Evolutionary conservation across 345 rosid genomes (phyloP).

Genomic region (Dimocarpus longan): DNA sequence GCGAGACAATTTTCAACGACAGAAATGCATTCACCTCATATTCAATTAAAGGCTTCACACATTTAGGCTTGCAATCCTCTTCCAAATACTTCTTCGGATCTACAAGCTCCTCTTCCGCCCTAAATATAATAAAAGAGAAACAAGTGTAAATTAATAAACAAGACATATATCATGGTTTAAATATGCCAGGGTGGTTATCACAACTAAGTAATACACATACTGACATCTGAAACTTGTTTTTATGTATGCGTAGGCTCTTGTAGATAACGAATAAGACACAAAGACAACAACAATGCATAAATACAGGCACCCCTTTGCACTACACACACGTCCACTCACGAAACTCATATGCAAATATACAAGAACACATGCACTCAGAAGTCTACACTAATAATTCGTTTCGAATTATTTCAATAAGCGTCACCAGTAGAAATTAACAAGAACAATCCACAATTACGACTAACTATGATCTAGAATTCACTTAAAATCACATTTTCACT

Average conservation of each 20-base stretch:
- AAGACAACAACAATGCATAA: too few relatives aligned
- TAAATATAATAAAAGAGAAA: slow-evolving; percentile 21
- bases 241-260: background rate
- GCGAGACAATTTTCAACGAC: background rate
- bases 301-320: background rate
- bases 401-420: background rate
- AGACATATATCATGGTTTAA: background rate
- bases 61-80: slow-evolving; percentile 52
- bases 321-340: background rate
- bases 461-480: background rate
- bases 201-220: background rate
- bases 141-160: background rate
- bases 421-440: background rate
- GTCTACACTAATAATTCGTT: background rate
- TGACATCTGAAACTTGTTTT: too few relatives aligned
- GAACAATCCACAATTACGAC: background rate
- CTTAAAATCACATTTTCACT: background rate
- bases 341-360: background rate
- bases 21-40: slow-evolving; percentile 35
- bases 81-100: slow-evolving; percentile 60
- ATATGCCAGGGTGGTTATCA: background rate
- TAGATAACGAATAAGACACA: too few relatives aligned
- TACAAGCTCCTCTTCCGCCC: slow-evolving; percentile 57
- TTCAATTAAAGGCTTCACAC: slow-evolving; percentile 54
- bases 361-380: background rate